These are phyloP conservation scores for Aspergillus wentii DNA, from an alignment of 495 filamentous ascomycete species.

Conservation along the genomic window DNA sequence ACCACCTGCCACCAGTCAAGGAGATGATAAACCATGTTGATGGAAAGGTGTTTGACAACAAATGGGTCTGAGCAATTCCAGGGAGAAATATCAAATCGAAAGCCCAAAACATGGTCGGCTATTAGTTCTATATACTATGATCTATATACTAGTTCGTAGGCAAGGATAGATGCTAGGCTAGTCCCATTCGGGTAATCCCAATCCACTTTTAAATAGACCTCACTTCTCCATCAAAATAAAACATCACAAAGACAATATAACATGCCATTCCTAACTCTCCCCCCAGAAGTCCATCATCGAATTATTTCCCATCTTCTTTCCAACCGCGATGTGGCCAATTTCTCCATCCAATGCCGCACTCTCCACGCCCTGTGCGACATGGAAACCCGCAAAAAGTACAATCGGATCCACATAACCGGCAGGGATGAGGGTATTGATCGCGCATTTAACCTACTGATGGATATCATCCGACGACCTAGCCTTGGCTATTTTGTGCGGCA, in stretches of 20 bases:
- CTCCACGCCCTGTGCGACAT: slow-evolving; percentile 20
- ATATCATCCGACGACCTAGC: slow-evolving; percentile 7
- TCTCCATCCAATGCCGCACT: slow-evolving; percentile 16
- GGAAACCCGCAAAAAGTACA: slow-evolving; percentile 13
- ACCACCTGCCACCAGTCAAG: slow-evolving; percentile 41
- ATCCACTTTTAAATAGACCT: no score
- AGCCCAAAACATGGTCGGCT: no score
- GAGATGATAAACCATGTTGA: slow-evolving; percentile 42
- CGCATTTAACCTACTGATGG: slow-evolving; percentile 11
- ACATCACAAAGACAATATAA: no score
- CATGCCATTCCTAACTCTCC: no score
- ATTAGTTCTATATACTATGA: no score
- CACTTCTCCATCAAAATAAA: no score
- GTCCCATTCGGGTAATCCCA: no score
- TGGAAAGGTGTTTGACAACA: slow-evolving; percentile 42
- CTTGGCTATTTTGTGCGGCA: slow-evolving; percentile 11
- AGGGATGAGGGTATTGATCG: slow-evolving; percentile 5
- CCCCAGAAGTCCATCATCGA: slow-evolving; percentile 8
- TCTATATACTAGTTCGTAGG: no score
- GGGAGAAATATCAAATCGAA: no score
- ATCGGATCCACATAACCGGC: slow-evolving; percentile 8
- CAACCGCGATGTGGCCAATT: slow-evolving; percentile 17
- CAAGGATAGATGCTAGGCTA: no score
- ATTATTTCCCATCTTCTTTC: slow-evolving; percentile 15
- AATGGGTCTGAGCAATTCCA: no score